Base-by-base conservation (phyloP, 2,329 filamentous ascomycete species). In the Exophiala phaeomuriformis region DNA sequence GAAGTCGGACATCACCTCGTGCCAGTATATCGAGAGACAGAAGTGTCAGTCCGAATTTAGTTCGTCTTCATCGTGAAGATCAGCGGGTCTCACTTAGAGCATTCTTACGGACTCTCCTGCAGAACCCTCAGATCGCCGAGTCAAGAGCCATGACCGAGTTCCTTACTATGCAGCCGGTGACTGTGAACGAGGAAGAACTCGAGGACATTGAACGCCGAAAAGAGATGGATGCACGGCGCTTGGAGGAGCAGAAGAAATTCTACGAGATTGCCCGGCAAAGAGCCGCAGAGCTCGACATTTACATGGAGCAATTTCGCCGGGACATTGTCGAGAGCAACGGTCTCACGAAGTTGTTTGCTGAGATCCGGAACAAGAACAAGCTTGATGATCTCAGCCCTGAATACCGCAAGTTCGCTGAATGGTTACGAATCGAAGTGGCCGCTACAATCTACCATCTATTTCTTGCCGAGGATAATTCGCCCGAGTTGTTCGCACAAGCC, bases 341-440 rank as follows among this genome's bases (percentile, higher is more conserved):
- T 5, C 78, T 98, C 39, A 94, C 91, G 0, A 91, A 87, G 68
- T 79, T 98, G 0, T 97, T 98, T 71, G 80, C 86, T 53, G 93
- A 97, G 68, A 95, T 98, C 69, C 87, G 86, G 64, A 84, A 90
- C 52, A 97, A 97, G 73, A 78, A 88, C 55, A 89, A 81, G 3
- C 91, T 98, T 49, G 80, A 82, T 59, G 89, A 96, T 62, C 78
- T 98, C 49, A 95, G 88, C 65, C 85, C 94, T 7, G 90, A 97
- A 68, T 97, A 97, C 69, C 88, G 93, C 66, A 98, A 97, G 68
- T 97, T 98, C 67, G 91, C 91, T 12, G 93, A 98, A 69, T 98
- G 93, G 93, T 75, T 97, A 47, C 85, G 93, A 37, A 98, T 98
- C 65, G 93, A 98, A 72, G 85, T 98, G 46, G 93, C 93, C 28